Evolutionary conservation across 176 grass and related monocot genomes (phyloP), one percentile per base, ranked within the genome.

Genomic region (Stipa capillata): DNA sequence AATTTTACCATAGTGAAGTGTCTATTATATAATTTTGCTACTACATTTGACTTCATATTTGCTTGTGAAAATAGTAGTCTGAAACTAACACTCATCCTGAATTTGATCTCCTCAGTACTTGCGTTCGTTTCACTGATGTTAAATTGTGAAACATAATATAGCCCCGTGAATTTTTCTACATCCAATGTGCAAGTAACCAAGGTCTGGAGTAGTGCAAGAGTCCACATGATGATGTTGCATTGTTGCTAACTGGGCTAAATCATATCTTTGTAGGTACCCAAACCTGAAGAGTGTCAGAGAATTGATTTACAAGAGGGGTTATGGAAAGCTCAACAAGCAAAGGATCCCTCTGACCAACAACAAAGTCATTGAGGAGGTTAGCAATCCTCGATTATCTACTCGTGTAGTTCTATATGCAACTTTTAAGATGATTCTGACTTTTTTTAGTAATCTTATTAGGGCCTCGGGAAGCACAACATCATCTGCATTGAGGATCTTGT

Each of bases 261-360:
- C 5, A 15, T 40, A 2, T 42, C 0, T 28, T 44, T 68, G 23
- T 68, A 68, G 91, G 50, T 97, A 97, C 64, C 94, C 94, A 0
- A 97, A 97, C 72, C 74, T 93, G 72, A 97, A 97, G 80, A 97
- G 90, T 27, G 88, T 93, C 0, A 87, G 85, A 70, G 90, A 97
- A 51, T 48, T 93, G 76, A 91, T 97, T 58, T 93, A 93, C 77
- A 97, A 93, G 80, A 88, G 93, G 62, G 87, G 93, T 78, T 86
- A 93, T 67, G 88, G 88, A 6, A 93, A 97, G 79, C 63, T 97
- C 20, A 91, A 97, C 83, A 97, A 97, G 85, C 83, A 93, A 37
- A 91, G 93, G 16, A 73, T 80, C 78, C 90, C 93, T 29, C 73
- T 97, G 14, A 61, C 74, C 10, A 88, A 97, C 68, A 97, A 97